Percentiles rank a stretch among this genome's conserved stretches.
Conservation (phyloP, 257 asterid genomes). For the Fraxinus americana region DNA sequence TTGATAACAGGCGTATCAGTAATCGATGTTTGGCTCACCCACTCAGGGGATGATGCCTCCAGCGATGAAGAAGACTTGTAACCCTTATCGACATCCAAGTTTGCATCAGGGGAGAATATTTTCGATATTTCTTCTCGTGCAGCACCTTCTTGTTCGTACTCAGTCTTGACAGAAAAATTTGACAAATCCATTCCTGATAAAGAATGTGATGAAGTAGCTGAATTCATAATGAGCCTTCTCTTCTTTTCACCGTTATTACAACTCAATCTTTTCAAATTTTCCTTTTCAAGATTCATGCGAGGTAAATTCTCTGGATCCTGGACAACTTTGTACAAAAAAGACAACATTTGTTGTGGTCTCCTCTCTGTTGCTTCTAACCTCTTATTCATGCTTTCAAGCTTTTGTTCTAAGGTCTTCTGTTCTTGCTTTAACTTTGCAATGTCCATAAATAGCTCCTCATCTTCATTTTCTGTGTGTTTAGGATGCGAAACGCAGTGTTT, state of each 20-base stretch:
- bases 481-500: neutral
- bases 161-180: slow-evolving; percentile 54
- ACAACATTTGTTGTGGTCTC: slow-evolving; percentile 48
- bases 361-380: slow-evolving; percentile 47
- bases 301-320: slow-evolving; percentile 62
- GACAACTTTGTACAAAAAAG: slow-evolving; percentile 44
- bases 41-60: slow-evolving; percentile 38
- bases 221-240: slow-evolving; percentile 36
- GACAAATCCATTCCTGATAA: slow-evolving; percentile 40
- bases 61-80: slow-evolving; percentile 40
- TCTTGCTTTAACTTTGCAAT: slow-evolving; percentile 38
- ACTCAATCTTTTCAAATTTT: slow-evolving; percentile 22
- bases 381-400: slow-evolving; percentile 35
- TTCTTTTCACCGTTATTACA: slow-evolving; percentile 42
- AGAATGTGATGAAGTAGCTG: slow-evolving; percentile 41
- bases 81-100: slow-evolving; percentile 30
- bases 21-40: slow-evolving; percentile 25
- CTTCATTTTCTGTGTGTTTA: slow-evolving; percentile 27
- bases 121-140: slow-evolving; percentile 30
- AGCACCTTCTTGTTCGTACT: slow-evolving; percentile 44
- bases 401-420: slow-evolving; percentile 36
- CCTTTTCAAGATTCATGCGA: slow-evolving; percentile 58
- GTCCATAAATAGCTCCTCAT: slow-evolving; percentile 36
- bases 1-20: slow-evolving; percentile 26
- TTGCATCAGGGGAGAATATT: slow-evolving; percentile 40